These are phyloP conservation scores for Phytophthora cryptogea DNA, from an alignment of 352 stramenopile genomes.

Conservation along the genomic window DNA sequence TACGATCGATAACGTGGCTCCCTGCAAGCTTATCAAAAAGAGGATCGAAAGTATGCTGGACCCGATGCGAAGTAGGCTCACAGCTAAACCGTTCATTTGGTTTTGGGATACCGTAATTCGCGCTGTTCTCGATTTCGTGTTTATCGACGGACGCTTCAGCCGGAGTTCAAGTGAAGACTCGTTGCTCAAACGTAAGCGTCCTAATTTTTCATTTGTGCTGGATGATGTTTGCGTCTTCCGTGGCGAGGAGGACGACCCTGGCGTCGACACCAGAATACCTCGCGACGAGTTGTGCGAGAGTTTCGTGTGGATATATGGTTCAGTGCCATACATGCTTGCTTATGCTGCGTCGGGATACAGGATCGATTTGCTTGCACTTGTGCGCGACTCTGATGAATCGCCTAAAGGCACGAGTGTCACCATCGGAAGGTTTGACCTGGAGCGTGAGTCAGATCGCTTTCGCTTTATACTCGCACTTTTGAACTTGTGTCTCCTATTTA, in stretches of 20 bases:
- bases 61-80: not conserved
- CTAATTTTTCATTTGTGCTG: conserved; percentile 18
- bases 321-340: conserved; percentile 17
- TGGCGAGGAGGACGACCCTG: conserved; percentile 16
- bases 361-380: conserved; percentile 9
- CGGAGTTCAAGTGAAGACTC: conserved; percentile 10
- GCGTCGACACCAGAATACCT: conserved; percentile 7
- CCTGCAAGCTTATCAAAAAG: conserved; percentile 7
- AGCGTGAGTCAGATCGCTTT: conserved; percentile 10
- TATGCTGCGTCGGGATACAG: conserved; percentile 23
- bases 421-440: conserved; percentile 10
- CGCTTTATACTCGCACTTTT: conserved; percentile 19
- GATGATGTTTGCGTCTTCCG: conserved; percentile 25
- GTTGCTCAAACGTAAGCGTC: not conserved
- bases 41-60: conserved; percentile 4
- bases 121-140: conserved; percentile 12
- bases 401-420: not conserved
- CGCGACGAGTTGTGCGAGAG: conserved; percentile 9
- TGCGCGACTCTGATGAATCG: not conserved
- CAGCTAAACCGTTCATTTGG: conserved; percentile 5
- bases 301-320: conserved; percentile 16
- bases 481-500: conserved; percentile 20
- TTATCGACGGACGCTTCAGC: conserved; percentile 10
- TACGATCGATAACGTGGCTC: not conserved
- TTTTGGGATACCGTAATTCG: conserved; percentile 13